Evolutionary conservation across 108 stramenopile species (phyloP).

Genomic region (Asterionellopsis glacialis): DNA sequence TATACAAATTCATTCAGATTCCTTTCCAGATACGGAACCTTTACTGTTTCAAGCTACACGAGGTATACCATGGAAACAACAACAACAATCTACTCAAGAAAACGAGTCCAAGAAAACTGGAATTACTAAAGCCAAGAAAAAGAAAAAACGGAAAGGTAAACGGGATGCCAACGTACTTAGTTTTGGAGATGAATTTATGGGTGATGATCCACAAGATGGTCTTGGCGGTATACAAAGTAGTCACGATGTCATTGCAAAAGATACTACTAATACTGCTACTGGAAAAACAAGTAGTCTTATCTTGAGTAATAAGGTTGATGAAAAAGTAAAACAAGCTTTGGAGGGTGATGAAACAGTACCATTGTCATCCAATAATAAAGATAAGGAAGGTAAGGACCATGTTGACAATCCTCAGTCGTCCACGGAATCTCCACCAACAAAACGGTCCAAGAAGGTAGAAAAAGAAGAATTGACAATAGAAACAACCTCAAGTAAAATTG

Average conservation of each 20-base stretch:
- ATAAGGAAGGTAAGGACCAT: too few relatives aligned
- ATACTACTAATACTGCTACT: too few relatives aligned
- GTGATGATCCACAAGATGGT: constrained; percentile 28
- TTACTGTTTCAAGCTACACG: constrained; percentile 62
- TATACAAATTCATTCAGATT: constrained; percentile 78
- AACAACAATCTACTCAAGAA: constrained; percentile 17
- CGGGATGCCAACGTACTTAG: constrained; percentile 78
- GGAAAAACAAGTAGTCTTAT: too few relatives aligned
- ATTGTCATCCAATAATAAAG: too few relatives aligned
- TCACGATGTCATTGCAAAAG: constrained; percentile 46
- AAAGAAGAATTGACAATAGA: not conserved
- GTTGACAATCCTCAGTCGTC: too few relatives aligned
- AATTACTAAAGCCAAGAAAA: constrained; percentile 17
- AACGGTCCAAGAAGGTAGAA: not conserved
- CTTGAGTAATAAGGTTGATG: constrained; percentile 28
- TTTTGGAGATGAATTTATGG: constrained; percentile 81
- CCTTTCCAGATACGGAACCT: too few relatives aligned
- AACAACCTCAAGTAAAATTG: too few relatives aligned
- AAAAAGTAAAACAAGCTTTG: constrained; percentile 4
- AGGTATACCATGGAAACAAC: constrained; percentile 53
- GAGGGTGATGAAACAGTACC: not conserved
- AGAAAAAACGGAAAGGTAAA: constrained; percentile 73
- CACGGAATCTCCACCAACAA: not conserved
- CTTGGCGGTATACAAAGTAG: constrained; percentile 48
- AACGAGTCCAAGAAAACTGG: constrained; percentile 55